Evolutionary conservation across 2,329 filamentous ascomycete species (phyloP), one percentile per base, ranked within the genome.

Genomic region (Phialophora macrospora): DNA sequence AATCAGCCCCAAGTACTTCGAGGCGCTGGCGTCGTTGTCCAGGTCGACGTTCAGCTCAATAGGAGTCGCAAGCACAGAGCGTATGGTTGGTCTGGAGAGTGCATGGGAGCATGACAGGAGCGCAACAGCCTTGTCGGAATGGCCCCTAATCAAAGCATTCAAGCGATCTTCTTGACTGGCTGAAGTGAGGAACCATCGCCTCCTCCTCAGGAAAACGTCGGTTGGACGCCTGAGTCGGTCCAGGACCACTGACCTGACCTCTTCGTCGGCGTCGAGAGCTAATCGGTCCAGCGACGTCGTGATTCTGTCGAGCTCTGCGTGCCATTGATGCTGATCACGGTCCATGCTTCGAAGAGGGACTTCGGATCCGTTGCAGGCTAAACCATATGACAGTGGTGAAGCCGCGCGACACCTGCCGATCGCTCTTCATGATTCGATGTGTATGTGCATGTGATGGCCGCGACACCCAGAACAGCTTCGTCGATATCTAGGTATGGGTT

Each of bases 261-360:
- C 48, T 24, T 51, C 48, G 24, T 51, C 48, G 20, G 48, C 14
- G 24, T 51, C 48, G 12, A 51, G 48, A 51, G 48, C 48, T 22
- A 51, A 11, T 22, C 20, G 14, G 24, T 55, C 28, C 8, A 55
- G 52, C 24, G 24, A 55, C 14, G 52, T 20, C 52, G 52, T 55
- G 52, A 55, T 55, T 11, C n/a, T 55, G 26, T 32, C 52, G 28
- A 55, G 52, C 4, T 55, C 52, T 20, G 24, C 52, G 24, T 55
- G 52, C 52, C 48, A 51, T 51, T 51, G 48, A 51, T 26, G 12
- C 24, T 51, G 48, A 26, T 17, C 24, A 51, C 48, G 48, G 24
- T 14, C 24, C 48, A 51, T 51, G 9, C 48, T 51, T 51, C 12
- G 48, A 11, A 24, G 48, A 41, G 12, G 14, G 38, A n/a, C 12